phyloP scores from a whole-genome alignment of 441 rosid genomes.

The Syzygium syzygioides region DNA sequence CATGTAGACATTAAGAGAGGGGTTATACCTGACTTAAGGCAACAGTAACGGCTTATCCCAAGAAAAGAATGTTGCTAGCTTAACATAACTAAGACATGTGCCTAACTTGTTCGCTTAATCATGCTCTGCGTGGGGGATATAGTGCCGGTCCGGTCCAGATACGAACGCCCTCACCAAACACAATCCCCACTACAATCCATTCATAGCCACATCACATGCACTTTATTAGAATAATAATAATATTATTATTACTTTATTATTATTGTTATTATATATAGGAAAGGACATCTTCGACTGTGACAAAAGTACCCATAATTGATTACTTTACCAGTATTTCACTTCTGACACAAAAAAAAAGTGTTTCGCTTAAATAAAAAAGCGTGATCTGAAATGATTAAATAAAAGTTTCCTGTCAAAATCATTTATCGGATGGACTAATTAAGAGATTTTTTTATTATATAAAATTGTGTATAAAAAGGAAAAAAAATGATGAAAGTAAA shows the following conservation, averaged over 20 bases:
- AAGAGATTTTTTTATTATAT: not conserved
- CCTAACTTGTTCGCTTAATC: not conserved
- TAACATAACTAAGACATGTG: not conserved
- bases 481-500: not conserved
- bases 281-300: not conserved
- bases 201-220: not conserved
- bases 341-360: no score
- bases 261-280: rapidly evolving
- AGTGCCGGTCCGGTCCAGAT: not conserved
- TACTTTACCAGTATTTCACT: not conserved
- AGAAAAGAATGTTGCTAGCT: not conserved
- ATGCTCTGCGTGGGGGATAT: not conserved
- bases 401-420: not conserved
- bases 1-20: not conserved
- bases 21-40: not conserved
- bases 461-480: not conserved
- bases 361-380: not conserved
- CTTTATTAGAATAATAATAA: not conserved
- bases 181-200: not conserved
- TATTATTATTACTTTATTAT: not conserved
- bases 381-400: not conserved
- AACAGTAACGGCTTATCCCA: not conserved
- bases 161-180: not conserved
- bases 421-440: not conserved
- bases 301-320: not conserved